A percentile compares a stretch with the other conserved stretches of the same genome.
These are phyloP conservation scores for Durusdinium trenchii DNA, from an alignment of 73 alveolate genomes.

Conservation along the genomic window DNA sequence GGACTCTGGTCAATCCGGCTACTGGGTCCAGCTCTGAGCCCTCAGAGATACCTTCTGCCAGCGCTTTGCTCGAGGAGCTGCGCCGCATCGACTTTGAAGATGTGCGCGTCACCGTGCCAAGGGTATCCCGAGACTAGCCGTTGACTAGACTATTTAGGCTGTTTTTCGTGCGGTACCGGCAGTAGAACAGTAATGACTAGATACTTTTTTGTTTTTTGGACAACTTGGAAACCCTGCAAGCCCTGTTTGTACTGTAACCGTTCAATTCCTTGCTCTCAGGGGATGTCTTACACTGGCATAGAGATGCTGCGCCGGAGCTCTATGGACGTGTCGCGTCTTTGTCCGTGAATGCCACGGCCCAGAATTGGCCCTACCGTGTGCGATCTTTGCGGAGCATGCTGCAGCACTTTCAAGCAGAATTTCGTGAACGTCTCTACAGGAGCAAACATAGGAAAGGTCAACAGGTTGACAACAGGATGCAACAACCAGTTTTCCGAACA, in stretches of 20 bases:
- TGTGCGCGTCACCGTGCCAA: not conserved
- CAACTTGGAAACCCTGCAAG: not conserved
- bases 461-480: not conserved
- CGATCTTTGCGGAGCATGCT: slow-evolving; percentile 31
- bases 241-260: not conserved
- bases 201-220: not conserved
- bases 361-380: slow-evolving; percentile 57
- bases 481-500: no score
- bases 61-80: slow-evolving; percentile 36
- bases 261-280: not conserved
- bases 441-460: not conserved
- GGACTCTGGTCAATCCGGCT: not conserved
- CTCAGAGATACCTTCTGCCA: not conserved
- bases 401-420: slow-evolving; percentile 22
- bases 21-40: not conserved
- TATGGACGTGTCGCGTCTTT: slow-evolving; percentile 1
- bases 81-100: not conserved
- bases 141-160: not conserved
- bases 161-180: not conserved
- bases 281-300: slow-evolving; percentile 29
- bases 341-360: slow-evolving; percentile 13
- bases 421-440: slow-evolving; percentile 4
- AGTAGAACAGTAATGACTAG: not conserved
- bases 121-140: not conserved
- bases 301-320: slow-evolving; percentile 20